Percentiles rank a stretch among this genome's conserved stretches.
Evolutionary conservation across 495 filamentous ascomycete species (phyloP).

Genomic region (Penicillium cosmopolitanum): DNA sequence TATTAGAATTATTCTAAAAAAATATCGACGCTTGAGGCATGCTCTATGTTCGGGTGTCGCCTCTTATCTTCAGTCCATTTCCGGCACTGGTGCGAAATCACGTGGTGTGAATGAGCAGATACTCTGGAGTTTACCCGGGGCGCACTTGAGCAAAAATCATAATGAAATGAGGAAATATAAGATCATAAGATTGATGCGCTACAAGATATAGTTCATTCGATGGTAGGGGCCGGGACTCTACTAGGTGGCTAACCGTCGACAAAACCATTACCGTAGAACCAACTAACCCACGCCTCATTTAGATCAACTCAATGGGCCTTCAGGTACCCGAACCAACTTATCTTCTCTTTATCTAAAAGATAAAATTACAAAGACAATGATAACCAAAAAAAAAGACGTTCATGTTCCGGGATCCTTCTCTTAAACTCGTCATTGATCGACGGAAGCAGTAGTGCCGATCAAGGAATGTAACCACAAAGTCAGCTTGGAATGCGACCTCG

Average conservation of each 20-base stretch:
- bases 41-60: too few species aligned
- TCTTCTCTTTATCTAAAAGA: background rate
- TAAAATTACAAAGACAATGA: background rate
- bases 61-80: too few species aligned
- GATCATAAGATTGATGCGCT: too few species aligned
- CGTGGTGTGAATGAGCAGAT: too few species aligned
- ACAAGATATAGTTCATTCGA: background rate
- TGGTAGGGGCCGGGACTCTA: background rate
- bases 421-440: slow-evolving; percentile 10
- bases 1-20: too few species aligned
- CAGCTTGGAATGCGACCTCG: slow-evolving; percentile 20
- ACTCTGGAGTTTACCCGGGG: too few species aligned
- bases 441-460: slow-evolving; percentile 9
- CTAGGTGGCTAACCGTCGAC: background rate
- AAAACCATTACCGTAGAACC: background rate
- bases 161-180: too few species aligned
- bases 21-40: too few species aligned
- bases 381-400: background rate
- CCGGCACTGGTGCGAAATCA: too few species aligned
- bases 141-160: too few species aligned
- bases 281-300: background rate
- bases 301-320: background rate
- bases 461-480: slow-evolving; percentile 22
- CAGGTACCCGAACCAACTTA: background rate
- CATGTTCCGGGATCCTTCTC: background rate